These are phyloP conservation scores for Hypoxylon crocopeplum DNA, from an alignment of 495 filamentous ascomycete species.

Conservation along the genomic window DNA sequence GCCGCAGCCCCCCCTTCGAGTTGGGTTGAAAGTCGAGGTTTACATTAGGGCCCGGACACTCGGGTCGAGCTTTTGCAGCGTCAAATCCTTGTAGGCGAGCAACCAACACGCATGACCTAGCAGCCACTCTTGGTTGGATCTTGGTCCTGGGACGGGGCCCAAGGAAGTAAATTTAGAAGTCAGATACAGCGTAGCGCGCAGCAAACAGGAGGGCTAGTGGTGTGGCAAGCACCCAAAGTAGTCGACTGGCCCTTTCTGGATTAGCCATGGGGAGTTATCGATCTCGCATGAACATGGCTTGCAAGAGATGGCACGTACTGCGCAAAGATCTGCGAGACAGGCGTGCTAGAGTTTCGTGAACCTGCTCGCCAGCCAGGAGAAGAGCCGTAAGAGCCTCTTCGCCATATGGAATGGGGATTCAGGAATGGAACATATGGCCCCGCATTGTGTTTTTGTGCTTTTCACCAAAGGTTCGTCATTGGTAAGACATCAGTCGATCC, in stretches of 20 bases:
- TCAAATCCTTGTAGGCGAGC: constrained; percentile 26
- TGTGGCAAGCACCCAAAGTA: constrained; percentile 30
- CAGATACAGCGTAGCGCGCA: constrained; percentile 8
- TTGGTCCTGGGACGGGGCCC: constrained; percentile 22
- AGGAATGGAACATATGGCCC: constrained; percentile 32
- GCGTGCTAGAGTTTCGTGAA: constrained; percentile 17
- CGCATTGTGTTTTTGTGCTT: constrained; percentile 29
- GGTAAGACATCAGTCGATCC: constrained; percentile 20
- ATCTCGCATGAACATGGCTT: constrained; percentile 24
- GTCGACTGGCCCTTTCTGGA: constrained; percentile 26
- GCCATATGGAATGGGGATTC: constrained; percentile 27
- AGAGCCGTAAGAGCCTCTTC: constrained; percentile 1
- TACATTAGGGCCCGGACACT: constrained; percentile 32
- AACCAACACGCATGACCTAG: constrained; percentile 36
- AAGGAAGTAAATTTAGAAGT: constrained; percentile 37
- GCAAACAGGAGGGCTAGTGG: constrained; percentile 27
- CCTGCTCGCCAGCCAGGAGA: constrained; percentile 1
- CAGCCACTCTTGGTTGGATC: constrained; percentile 28
- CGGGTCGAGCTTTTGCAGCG: constrained; percentile 31
- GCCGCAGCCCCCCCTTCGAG: constrained; percentile 25
- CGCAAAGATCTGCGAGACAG: constrained; percentile 23
- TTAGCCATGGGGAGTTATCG: constrained; percentile 20
- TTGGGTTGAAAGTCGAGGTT: constrained; percentile 35
- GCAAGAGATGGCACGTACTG: constrained; percentile 17
- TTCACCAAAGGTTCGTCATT: constrained; percentile 23